Evolutionary conservation across 169 alveolate species (phyloP), one percentile per base, ranked within the genome.

Genomic region (Perkinsus chesapeaki): DNA sequence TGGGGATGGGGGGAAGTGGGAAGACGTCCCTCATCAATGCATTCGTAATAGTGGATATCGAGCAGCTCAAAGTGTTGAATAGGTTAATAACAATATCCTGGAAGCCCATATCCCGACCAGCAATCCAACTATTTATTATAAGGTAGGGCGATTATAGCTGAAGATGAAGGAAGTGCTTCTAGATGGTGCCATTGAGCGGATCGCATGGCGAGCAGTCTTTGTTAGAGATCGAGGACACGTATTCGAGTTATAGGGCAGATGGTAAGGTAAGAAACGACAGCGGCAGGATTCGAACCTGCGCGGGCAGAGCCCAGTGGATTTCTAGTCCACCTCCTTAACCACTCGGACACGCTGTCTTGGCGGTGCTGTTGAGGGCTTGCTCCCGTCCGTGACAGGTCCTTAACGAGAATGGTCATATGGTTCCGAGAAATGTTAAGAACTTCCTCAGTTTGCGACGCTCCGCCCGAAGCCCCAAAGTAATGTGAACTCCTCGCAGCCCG

Each of bases 271-370:
- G 82, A 0, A 60, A 60, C 98, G 98, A 97, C 99, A 97, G 98
- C 98, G 96, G 98, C 99, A 97, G 99, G 99, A 97, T 97, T 97
- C 97, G 99, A 97, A 97, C 99, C 99, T 97, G 98, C 98, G 99
- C 98, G 98, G 99, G 99, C 97, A 96, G 96, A 97, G 97, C 98
- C 99, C 98, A 97, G 82, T 60, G 82, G 82, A 60, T 60, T 60
- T 60, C 82, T 60, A 60, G 82, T 60, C 82, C 82, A 60, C 82
- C 82, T 60, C 82, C 82, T 60, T 60, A 60, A 60, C 82, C 82
- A 60, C 82, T 60, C 82, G 82, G 82, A 60, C 82, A 60, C 82
- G 82, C 82, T 60, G 82, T 60, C 82, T 60, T 9, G 3, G 12
- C n/a, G n/a, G n/a, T n/a, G n/a, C n/a, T n/a, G n/a, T n/a, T n/a